Evolutionary conservation across 768 basidiomycete species (phyloP).

Genomic region (Lyophyllum decastes): DNA sequence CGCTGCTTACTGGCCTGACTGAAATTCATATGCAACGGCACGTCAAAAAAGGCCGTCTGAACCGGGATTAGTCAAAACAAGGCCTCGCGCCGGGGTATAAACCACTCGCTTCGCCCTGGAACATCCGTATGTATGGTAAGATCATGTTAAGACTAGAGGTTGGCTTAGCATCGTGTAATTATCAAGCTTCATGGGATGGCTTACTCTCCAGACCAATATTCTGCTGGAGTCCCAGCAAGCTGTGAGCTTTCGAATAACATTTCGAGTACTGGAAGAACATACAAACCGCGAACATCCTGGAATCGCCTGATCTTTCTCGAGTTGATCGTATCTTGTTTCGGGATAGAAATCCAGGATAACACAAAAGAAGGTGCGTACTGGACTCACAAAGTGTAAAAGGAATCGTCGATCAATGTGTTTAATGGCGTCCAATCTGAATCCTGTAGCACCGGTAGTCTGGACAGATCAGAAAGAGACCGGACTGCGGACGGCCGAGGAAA

Average conservation of each 20-base stretch:
- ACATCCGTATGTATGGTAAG: conserved; percentile 57
- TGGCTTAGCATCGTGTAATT: neutral
- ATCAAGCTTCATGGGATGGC: conserved; percentile 15
- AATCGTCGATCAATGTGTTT: conserved; percentile 84
- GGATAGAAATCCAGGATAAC: neutral
- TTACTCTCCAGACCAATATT: conserved; percentile 81
- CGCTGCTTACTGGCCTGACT: conserved; percentile 71
- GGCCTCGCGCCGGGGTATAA: too few species aligned
- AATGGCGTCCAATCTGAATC: conserved; percentile 88
- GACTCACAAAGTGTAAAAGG: conserved; percentile 65
- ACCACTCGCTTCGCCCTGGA: conserved; percentile 61
- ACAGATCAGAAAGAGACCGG: conserved; percentile 2
- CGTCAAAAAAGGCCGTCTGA: conserved; percentile 89
- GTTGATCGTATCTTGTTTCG: conserved; percentile 49
- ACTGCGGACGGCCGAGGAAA: neutral
- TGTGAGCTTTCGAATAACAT: neutral
- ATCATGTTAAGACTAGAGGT: conserved; percentile 46
- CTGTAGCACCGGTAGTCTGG: conserved; percentile 68
- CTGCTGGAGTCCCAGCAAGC: conserved; percentile 48
- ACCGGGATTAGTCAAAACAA: neutral
- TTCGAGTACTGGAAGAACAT: conserved; percentile 16
- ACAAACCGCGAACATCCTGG: conserved; percentile 62
- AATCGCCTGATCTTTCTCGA: conserved; percentile 43
- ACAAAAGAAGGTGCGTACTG: neutral
- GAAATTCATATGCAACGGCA: conserved; percentile 86